Percentiles rank a stretch among this genome's conserved stretches.
Evolutionary conservation across 352 stramenopile genomes (phyloP).

Genomic region (Phytophthora macrochlamydospora): DNA sequence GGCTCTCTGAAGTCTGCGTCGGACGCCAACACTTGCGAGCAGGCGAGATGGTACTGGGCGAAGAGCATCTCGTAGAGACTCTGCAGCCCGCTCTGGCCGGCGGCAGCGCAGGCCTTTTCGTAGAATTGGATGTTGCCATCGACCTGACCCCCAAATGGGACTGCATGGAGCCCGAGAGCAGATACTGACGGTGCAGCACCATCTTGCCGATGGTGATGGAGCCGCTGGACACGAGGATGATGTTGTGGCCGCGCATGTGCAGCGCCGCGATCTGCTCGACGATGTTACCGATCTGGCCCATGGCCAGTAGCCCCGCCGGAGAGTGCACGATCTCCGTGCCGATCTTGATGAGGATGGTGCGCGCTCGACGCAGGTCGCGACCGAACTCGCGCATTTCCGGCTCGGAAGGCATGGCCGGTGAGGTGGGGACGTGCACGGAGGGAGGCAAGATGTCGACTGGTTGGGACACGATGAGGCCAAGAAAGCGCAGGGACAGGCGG

Average conservation of each 20-base stretch:
- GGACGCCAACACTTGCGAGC: slow-evolving; percentile 80
- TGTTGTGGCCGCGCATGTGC: slow-evolving; percentile 83
- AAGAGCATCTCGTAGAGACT: slow-evolving; percentile 90
- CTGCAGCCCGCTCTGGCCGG: slow-evolving; percentile 80
- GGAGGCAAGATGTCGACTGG: neutral
- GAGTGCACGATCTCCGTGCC: slow-evolving; percentile 88
- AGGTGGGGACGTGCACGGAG: neutral
- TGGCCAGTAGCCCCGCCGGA: slow-evolving; percentile 70
- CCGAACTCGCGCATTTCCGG: slow-evolving; percentile 29
- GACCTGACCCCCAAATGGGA: slow-evolving; percentile 74
- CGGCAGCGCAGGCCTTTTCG: slow-evolving; percentile 72
- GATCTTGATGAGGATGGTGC: slow-evolving; percentile 87
- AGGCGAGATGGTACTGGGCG: slow-evolving; percentile 83
- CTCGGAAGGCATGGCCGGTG: neutral
- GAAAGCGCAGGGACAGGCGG: slow-evolving; percentile 1
- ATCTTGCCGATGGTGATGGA: slow-evolving; percentile 82
- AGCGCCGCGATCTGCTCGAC: slow-evolving; percentile 84
- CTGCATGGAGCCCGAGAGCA: slow-evolving; percentile 86
- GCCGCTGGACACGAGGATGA: slow-evolving; percentile 86
- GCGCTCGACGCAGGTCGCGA: slow-evolving; percentile 56
- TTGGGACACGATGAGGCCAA: slow-evolving; percentile 5
- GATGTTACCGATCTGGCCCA: slow-evolving; percentile 87
- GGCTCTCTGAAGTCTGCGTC: slow-evolving; percentile 80
- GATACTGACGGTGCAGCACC: slow-evolving; percentile 80
- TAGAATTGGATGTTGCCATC: slow-evolving; percentile 64